These are phyloP conservation scores for Heritiera littoralis DNA, from an alignment of 345 rosid genomes.

Conservation along the genomic window DNA sequence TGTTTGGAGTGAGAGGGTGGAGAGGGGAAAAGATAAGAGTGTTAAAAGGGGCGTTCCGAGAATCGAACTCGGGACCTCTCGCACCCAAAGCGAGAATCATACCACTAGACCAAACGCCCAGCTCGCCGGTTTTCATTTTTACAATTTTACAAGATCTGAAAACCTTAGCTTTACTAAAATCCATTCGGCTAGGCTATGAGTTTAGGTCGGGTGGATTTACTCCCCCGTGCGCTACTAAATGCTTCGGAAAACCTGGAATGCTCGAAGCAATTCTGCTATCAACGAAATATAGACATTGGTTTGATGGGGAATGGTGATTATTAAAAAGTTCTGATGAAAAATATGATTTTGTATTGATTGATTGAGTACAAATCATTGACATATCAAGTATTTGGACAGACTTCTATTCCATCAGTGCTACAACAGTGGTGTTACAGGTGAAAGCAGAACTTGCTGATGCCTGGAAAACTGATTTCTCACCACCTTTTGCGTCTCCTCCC, in stretches of 20 bases:
- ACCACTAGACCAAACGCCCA: conserved; percentile 93
- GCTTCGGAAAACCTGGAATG: too few relatives aligned
- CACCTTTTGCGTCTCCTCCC: conserved; percentile 84
- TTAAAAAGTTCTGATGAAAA: too few relatives aligned
- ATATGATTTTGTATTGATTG: too few relatives aligned
- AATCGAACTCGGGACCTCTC: conserved; percentile 96
- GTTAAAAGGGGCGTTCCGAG: conserved; percentile 63
- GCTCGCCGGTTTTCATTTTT: too few relatives aligned
- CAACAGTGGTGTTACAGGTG: conserved; percentile 33
- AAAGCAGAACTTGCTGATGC: background rate
- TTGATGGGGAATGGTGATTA: background rate
- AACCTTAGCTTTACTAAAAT: too few relatives aligned
- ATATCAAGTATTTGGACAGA: conserved; percentile 1
- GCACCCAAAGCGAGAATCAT: conserved; percentile 95
- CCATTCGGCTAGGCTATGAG: too few relatives aligned
- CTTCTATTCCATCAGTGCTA: conserved; percentile 36
- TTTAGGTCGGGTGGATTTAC: too few relatives aligned
- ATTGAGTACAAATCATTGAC: background rate
- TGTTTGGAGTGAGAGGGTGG: too few relatives aligned
- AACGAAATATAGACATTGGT: background rate
- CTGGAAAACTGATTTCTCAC: conserved; percentile 35
- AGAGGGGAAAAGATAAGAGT: too few relatives aligned
- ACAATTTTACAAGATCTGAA: too few relatives aligned
- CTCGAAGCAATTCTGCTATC: background rate
- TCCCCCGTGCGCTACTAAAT: too few relatives aligned